Evolutionary conservation across 1,139 yeast genomes (phyloP), one percentile per base, ranked within the genome.

Genomic region (Ogataea hybrid): DNA sequence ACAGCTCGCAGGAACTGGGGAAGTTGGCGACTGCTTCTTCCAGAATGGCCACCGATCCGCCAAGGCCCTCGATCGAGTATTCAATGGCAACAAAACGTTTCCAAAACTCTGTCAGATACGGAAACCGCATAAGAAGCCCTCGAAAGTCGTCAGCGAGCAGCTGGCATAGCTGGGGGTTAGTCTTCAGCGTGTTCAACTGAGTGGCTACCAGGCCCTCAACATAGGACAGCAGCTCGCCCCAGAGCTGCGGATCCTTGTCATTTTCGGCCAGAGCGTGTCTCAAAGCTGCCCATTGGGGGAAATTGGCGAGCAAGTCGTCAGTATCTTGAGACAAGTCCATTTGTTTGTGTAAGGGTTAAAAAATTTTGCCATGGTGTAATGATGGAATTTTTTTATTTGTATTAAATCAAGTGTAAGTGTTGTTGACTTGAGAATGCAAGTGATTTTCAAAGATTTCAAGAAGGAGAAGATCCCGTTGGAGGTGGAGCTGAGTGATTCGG

Each of bases 401-500:
- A 11, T 14, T 30, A 33, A 28, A 35, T 28, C 25, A 36, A 23
- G 23, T 30, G 29, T 36, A 36, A 37, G 36, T 36, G 27, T 22
- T 25, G 15, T 35, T 28, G 12, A 18, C 28, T 41, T 20, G 31
- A 11, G 23, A 49, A 89, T 92, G 95, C 85, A 83, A 67, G 72
- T 94, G 53, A 78, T 84, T 42, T 80, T 92, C 64, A 89, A 90
- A 64, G 96, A 92, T 67, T 86, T 92, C 67, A 89, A 90, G 70
- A 94, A 92, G 69, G 90, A 87, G 62, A 86, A 82, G 63, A 79
- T 90, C 64, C 76, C 89, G 31, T 61, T 92, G 50, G 96, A 87
- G 28, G 78, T 89, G 43, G 95, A 84, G 47, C 71, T 76, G 14
- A 52, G 76, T 17, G 88, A 81, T 42, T 75, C 87, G 2, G 94